Evolutionary conservation across 805 yeast genomes (phyloP).

Genomic region (Wickerhamomyces mucosus): DNA sequence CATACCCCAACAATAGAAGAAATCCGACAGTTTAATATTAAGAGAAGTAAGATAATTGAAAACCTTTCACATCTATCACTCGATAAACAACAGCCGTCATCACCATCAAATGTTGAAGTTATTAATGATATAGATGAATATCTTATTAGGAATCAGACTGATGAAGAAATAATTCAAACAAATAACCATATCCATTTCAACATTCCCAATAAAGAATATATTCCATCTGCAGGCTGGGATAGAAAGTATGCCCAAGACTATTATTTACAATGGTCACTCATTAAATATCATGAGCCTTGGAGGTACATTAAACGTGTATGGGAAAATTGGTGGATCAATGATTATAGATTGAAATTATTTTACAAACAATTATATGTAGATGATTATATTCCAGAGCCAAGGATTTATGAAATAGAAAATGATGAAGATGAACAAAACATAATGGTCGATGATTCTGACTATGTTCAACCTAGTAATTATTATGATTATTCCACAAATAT

Average conservation of each 20-base stretch:
- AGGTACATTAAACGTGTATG: neutral
- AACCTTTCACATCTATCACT: slow-evolving; percentile 24
- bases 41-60: slow-evolving; percentile 21
- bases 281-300: neutral
- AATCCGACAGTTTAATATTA: slow-evolving; percentile 20
- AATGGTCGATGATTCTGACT: too few species aligned
- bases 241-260: neutral
- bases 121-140: slow-evolving; percentile 10
- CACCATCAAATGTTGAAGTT: neutral
- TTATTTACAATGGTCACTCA: neutral
- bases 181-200: slow-evolving; percentile 4
- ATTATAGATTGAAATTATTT: neutral
- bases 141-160: slow-evolving; percentile 11
- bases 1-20: slow-evolving; percentile 15
- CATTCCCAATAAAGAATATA: neutral
- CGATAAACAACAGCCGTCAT: neutral
- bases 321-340: neutral
- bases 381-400: neutral
- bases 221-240: neutral
- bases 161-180: slow-evolving; percentile 7
- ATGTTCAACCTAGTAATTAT: too few species aligned
- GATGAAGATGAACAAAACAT: too few species aligned
- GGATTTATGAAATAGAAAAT: too few species aligned
- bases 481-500: too few species aligned
- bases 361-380: neutral